Evolutionary conservation across 768 basidiomycete genomes (phyloP).

Genomic region (Cyathus striatus): DNA sequence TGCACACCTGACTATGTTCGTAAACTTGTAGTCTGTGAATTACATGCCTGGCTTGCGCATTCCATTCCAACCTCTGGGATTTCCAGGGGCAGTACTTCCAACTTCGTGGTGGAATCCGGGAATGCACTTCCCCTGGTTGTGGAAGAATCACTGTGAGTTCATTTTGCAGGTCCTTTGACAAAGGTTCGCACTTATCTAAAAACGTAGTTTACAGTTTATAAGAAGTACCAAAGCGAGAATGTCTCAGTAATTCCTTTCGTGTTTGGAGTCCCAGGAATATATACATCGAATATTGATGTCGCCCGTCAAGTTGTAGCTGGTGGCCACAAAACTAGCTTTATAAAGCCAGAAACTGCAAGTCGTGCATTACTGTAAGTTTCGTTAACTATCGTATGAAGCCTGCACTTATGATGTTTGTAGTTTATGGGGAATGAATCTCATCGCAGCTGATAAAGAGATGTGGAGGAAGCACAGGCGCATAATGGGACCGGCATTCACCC

Average conservation of each 20-base stretch:
- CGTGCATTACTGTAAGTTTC: constrained; percentile 23
- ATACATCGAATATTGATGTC: constrained; percentile 41
- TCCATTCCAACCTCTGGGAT: constrained; percentile 33
- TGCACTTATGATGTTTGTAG: constrained; percentile 14
- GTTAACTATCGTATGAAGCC: not conserved
- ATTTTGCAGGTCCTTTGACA: not conserved
- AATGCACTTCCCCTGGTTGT: constrained; percentile 26
- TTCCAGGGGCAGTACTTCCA: constrained; percentile 31
- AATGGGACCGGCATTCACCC: constrained; percentile 39
- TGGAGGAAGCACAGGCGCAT: constrained; percentile 44
- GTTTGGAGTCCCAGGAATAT: constrained; percentile 27
- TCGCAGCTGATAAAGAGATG: constrained; percentile 35
- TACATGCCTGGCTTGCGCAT: constrained; percentile 33
- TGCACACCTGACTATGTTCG: not conserved
- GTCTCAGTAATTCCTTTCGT: constrained; percentile 36
- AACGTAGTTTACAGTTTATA: constrained; percentile 22
- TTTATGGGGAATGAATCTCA: constrained; percentile 41
- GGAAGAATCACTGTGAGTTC: constrained; percentile 26
- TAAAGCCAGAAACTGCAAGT: constrained; percentile 31
- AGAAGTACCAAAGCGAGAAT: constrained; percentile 28
- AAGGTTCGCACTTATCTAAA: not conserved
- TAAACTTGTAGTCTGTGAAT: constrained; percentile 23
- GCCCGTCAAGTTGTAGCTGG: constrained; percentile 37
- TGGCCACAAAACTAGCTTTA: constrained; percentile 30
- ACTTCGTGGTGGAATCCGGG: constrained; percentile 41